Base-by-base conservation (phyloP, 129 eudicot species). In the Cynara cardunculus region DNA sequence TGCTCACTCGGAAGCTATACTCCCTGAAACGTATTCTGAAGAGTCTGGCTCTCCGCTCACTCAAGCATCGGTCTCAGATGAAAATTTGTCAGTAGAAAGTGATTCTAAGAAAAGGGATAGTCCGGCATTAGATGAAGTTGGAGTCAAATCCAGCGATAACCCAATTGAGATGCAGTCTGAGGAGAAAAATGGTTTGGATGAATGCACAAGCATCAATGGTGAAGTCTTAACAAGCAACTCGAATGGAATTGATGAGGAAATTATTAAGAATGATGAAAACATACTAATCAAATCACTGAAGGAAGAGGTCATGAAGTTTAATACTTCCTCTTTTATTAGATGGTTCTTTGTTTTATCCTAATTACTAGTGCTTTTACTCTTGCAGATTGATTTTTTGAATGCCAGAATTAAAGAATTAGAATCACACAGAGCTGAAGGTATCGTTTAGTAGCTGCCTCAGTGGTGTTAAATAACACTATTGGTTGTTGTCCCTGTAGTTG, bases 341-440 rank as follows among this genome's bases (percentile, higher is more conserved):
- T 32, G 62, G 21, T 72, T 82, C 35, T 74, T 72, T 64, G 56
- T 41, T 70, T 71, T 28, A 68, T 74, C 31, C 76, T 64, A 66
- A 53, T 22, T 53, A 72, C 1, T 34, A 25, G 22, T 39, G 70
- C n/a, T 61, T 44, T 59, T 10, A 24, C 9, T 70, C 25, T 53
- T 85, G 62, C 97, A 94, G 99, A 84, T 90, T 49, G 84, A 76
- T 64, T 14, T 32, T 75, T 89, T 95, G 31, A 87, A 81, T 62
- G 88, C 86, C 65, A 88, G 82, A 88, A 32, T 95, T 59, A 88
- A 77, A 71, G 90, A 90, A 69, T 66, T 95, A 71, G 99, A 95
- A 84, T 84, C 94, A 84, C 86, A 82, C 71, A 80, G 37, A 14
- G 69, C 77, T 64, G 69, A 72, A 84, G 97, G 93, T 90, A 83